phyloP scores from a whole-genome alignment of 805 yeast species.

The Yamadazyma takamatsuzukensis region DNA sequence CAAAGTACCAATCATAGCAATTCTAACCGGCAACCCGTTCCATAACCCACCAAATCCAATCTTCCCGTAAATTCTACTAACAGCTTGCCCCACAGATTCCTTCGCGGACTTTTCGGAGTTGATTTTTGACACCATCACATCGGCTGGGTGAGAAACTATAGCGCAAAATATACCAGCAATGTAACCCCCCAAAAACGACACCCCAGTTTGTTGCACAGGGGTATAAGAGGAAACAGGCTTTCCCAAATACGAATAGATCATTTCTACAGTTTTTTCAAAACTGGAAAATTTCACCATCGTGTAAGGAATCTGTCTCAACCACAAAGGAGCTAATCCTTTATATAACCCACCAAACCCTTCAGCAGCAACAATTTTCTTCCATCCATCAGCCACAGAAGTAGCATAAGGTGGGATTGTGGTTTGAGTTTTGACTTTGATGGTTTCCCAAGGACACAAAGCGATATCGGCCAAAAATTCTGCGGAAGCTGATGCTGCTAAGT shows the following conservation, averaged over 20 bases:
- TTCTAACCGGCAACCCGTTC: conserved; percentile 94
- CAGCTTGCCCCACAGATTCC: conserved; percentile 66
- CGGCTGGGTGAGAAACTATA: conserved; percentile 96
- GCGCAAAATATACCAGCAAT: conserved; percentile 98
- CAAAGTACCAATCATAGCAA: conserved; percentile 94
- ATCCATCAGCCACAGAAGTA: conserved; percentile 58
- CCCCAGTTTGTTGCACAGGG: conserved; percentile 81
- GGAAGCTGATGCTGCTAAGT: conserved; percentile 80
- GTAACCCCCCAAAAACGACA: conserved; percentile 92
- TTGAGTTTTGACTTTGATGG: conserved; percentile 91
- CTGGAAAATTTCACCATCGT: conserved; percentile 97
- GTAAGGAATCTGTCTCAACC: conserved; percentile 98
- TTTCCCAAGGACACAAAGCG: conserved; percentile 89
- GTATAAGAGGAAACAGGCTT: conserved; percentile 70
- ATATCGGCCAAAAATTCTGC: conserved; percentile 95
- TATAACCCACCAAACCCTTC: conserved; percentile 78
- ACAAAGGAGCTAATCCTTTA: conserved; percentile 86
- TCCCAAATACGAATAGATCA: conserved; percentile 71
- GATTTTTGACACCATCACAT: conserved; percentile 93
- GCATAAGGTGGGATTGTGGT: conserved; percentile 89
- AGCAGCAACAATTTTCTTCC: conserved; percentile 56
- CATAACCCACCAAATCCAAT: conserved; percentile 91
- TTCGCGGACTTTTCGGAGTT: conserved; percentile 64
- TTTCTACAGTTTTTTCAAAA: conserved; percentile 85
- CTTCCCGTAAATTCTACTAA: conserved; percentile 67